Conservation (phyloP, 441 rosid genomes). For the Pelargonium australe region DNA sequence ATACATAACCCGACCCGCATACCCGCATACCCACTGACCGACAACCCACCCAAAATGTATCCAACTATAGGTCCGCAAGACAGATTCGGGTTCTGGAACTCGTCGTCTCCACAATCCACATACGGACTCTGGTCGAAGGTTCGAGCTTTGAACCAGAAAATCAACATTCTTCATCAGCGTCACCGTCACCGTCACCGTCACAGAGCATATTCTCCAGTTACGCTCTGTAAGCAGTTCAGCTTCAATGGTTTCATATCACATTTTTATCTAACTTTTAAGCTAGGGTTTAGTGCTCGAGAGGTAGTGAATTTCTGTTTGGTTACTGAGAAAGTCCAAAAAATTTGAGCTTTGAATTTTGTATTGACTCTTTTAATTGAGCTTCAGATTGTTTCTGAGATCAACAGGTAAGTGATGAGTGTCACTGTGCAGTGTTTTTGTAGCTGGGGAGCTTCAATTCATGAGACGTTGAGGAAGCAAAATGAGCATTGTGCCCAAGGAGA, state of each 20-base stretch:
- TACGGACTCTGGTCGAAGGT: no score
- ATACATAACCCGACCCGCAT: no score
- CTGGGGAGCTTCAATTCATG: neutral
- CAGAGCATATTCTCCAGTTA: no score
- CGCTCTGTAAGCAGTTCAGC: neutral
- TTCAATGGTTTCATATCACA: neutral
- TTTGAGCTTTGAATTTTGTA: neutral
- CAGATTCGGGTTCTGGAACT: no score
- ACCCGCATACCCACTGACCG: no score
- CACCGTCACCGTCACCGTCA: no score
- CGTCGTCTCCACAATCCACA: no score
- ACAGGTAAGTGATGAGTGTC: neutral
- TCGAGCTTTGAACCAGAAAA: no score
- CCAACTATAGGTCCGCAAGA: no score
- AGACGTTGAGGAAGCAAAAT: constrained; percentile 24
- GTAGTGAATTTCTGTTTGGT: no score
- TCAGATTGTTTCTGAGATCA: neutral
- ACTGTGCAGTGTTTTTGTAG: neutral
- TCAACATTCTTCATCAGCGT: no score
- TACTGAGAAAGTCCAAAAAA: neutral
- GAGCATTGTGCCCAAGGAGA: constrained; percentile 89
- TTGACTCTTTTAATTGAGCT: neutral
- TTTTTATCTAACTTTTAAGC: neutral
- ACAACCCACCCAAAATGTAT: no score
- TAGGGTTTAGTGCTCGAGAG: neutral